phyloP scores from a whole-genome alignment of 2,329 filamentous ascomycete species.

The Monosporascus sp. region DNA sequence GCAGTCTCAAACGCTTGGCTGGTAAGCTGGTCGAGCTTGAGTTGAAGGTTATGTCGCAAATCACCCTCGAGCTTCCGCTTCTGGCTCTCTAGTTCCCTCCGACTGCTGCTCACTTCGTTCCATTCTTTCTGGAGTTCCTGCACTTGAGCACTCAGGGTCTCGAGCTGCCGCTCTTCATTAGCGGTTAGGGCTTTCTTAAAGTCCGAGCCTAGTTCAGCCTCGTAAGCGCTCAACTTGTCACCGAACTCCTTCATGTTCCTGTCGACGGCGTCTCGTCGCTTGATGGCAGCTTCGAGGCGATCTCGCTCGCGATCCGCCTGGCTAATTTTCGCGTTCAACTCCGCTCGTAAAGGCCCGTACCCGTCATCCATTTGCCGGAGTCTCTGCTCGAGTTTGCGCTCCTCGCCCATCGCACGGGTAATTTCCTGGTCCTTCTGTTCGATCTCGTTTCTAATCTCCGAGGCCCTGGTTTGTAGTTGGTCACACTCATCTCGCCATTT shows the following conservation, averaged over 20 bases:
- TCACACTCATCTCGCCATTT: slow-evolving; percentile 74
- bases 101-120: slow-evolving; percentile 66
- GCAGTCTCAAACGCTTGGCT: slow-evolving; percentile 65
- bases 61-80: slow-evolving; percentile 84
- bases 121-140: slow-evolving; percentile 73
- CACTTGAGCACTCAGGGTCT: slow-evolving; percentile 61
- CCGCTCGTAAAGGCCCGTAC: slow-evolving; percentile 72
- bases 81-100: slow-evolving; percentile 71
- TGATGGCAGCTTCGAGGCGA: slow-evolving; percentile 65
- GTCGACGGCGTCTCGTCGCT: slow-evolving; percentile 63
- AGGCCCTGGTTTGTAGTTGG: slow-evolving; percentile 54
- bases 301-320: slow-evolving; percentile 69
- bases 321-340: slow-evolving; percentile 69
- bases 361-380: slow-evolving; percentile 73
- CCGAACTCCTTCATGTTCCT: slow-evolving; percentile 70
- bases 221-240: slow-evolving; percentile 69
- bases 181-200: slow-evolving; percentile 86
- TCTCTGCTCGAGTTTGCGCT: slow-evolving; percentile 77
- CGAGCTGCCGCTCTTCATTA: slow-evolving; percentile 77
- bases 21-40: slow-evolving; percentile 81
- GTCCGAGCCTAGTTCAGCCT: slow-evolving; percentile 75
- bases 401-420: slow-evolving; percentile 75
- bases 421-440: slow-evolving; percentile 84
- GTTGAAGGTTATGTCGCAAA: slow-evolving; percentile 80
- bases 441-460: slow-evolving; percentile 63